Evolutionary conservation across 495 filamentous ascomycete species (phyloP).

Genomic region (Glonium stellatum): DNA sequence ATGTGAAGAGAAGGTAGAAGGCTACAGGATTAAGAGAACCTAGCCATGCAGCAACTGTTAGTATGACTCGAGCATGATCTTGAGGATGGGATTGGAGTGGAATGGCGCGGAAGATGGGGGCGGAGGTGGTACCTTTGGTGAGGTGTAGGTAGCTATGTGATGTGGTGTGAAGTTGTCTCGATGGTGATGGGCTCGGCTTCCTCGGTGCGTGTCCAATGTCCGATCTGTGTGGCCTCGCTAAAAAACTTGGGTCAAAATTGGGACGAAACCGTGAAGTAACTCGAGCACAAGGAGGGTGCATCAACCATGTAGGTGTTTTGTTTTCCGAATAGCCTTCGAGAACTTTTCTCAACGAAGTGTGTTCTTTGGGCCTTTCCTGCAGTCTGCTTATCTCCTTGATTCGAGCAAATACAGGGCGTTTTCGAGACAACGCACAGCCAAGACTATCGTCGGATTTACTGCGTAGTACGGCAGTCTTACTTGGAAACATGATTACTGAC

Average conservation of each 20-base stretch:
- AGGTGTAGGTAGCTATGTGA: background rate
- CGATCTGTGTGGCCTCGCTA: background rate
- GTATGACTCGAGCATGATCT: background rate
- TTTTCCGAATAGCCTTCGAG: too few species aligned
- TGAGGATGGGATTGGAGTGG: background rate
- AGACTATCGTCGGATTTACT: too few species aligned
- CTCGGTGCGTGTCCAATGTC: background rate
- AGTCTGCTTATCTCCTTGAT: too few species aligned
- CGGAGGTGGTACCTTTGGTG: background rate
- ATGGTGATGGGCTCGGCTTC: background rate
- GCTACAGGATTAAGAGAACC: background rate
- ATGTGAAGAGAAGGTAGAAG: constrained; percentile 9
- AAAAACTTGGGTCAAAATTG: background rate
- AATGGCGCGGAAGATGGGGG: background rate
- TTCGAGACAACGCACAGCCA: too few species aligned
- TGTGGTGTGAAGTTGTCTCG: background rate
- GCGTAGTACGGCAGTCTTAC: too few species aligned
- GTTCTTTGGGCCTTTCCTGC: too few species aligned
- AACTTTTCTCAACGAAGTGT: too few species aligned
- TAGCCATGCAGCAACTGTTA: background rate
- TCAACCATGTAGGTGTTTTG: too few species aligned
- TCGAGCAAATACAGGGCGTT: too few species aligned
- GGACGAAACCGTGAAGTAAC: too few species aligned
- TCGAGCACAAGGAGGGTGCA: too few species aligned
- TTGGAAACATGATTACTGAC: too few species aligned